phyloP scores from a whole-genome alignment of 75 land plant genomes.

The Sequoia sempervirens region DNA sequence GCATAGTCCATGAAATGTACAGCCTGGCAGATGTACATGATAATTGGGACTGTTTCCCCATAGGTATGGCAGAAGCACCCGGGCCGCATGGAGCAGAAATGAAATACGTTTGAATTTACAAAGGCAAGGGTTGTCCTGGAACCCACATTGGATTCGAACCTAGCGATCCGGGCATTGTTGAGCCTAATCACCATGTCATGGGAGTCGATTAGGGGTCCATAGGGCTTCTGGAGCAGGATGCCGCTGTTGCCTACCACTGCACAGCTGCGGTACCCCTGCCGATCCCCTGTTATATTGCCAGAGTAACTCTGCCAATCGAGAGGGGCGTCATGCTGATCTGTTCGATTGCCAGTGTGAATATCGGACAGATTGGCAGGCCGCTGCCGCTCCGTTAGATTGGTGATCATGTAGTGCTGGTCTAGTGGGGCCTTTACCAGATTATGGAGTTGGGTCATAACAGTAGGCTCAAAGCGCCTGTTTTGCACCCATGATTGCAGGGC shows the following conservation, averaged over 20 bases:
- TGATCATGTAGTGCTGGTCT: slow-evolving; percentile 26
- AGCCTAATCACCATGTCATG: slow-evolving; percentile 77
- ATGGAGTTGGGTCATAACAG: slow-evolving; percentile 43
- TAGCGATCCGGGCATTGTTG: slow-evolving; percentile 61
- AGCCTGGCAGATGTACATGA: slow-evolving; percentile 85
- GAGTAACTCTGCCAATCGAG: no score
- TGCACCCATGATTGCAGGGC: slow-evolving; percentile 34
- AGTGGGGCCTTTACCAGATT: slow-evolving; percentile 32
- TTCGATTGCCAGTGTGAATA: neutral
- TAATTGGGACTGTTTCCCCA: slow-evolving; percentile 51
- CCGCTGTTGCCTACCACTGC: slow-evolving; percentile 96
- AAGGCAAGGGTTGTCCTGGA: slow-evolving; percentile 71
- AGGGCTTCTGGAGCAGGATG: slow-evolving; percentile 44
- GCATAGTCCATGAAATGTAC: slow-evolving; percentile 71
- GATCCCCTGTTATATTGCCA: neutral
- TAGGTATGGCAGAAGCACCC: slow-evolving; percentile 73
- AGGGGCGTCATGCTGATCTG: no score
- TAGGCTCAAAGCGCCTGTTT: slow-evolving; percentile 40
- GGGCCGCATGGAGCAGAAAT: slow-evolving; percentile 49
- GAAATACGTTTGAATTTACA: slow-evolving; percentile 83
- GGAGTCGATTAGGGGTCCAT: slow-evolving; percentile 63
- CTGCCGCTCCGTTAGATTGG: neutral
- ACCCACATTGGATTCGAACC: slow-evolving; percentile 53
- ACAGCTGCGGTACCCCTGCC: slow-evolving; percentile 34
- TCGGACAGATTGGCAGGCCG: no score